Percentiles rank a stretch among this genome's conserved stretches.
Conservation (phyloP, 257 asterid species). For the Petunia axillaris region DNA sequence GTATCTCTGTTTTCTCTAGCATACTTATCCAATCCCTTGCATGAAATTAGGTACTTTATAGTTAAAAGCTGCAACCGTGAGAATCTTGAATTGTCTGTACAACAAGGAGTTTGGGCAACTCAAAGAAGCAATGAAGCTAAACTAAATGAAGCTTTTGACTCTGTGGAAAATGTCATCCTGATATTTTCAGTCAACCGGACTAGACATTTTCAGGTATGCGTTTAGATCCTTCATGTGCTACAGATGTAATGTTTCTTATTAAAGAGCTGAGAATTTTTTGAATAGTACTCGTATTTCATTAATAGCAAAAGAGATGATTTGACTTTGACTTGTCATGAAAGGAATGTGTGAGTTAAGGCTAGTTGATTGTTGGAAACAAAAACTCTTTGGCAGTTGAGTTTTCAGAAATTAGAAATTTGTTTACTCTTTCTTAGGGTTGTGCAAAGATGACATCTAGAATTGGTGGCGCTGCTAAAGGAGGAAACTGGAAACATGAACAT, state of each 20-base stretch:
- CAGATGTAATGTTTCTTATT: neutral
- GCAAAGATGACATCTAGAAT: constrained; percentile 95
- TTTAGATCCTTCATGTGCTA: neutral
- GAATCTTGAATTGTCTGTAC: constrained; percentile 95
- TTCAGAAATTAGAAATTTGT: neutral
- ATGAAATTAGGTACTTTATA: constrained; percentile 82
- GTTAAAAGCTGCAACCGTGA: constrained; percentile 99
- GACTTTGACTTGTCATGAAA: constrained; percentile 14
- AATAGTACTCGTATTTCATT: neutral
- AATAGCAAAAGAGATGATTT: neutral
- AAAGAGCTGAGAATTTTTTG: neutral
- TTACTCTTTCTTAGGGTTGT: constrained; percentile 63
- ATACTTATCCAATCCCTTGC: constrained; percentile 40
- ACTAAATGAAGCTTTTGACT: constrained; percentile 95
- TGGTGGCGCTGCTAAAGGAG: constrained; percentile 86
- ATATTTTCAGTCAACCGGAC: constrained; percentile 93
- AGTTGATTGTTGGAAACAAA: constrained; percentile 14
- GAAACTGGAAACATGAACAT: constrained; percentile 96
- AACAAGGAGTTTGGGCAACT: constrained; percentile 99
- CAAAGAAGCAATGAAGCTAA: constrained; percentile 98
- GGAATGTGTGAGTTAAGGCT: neutral
- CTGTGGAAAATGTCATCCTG: constrained; percentile 91
- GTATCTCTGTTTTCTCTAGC: constrained; percentile 34
- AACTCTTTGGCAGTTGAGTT: neutral
- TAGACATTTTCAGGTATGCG: constrained; percentile 86